A percentile compares a stretch with the other conserved stretches of the same genome.
These are phyloP conservation scores for Kickxella alabastrina DNA, from an alignment of 192 early-diverging fungal species.

Conservation along the genomic window DNA sequence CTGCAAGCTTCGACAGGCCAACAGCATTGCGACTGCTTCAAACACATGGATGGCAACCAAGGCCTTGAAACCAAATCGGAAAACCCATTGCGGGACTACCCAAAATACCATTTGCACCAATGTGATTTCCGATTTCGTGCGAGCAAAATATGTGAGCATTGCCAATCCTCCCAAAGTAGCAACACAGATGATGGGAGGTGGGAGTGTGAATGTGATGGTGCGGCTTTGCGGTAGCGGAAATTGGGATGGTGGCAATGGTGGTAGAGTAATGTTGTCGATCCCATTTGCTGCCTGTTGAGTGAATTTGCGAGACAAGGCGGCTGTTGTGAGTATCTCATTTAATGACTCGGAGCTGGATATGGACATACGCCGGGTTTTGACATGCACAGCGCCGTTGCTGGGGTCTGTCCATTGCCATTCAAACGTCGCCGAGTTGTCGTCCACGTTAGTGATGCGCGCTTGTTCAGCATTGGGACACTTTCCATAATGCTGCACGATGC, in stretches of 20 bases:
- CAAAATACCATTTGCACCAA: constrained; percentile 5
- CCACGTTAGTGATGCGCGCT: not conserved
- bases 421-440: not conserved
- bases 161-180: not conserved
- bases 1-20: constrained; percentile 1
- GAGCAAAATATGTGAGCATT: not conserved
- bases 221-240: not conserved
- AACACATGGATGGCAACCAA: constrained; percentile 1
- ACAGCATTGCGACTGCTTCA: not conserved
- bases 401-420: not conserved
- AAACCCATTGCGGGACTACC: constrained; percentile 1
- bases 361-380: not conserved
- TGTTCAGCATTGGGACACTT: not conserved
- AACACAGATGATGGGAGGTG: not conserved
- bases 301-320: no score
- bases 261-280: no score
- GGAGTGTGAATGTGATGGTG: constrained; percentile 2
- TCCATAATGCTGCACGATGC: constrained; percentile 1
- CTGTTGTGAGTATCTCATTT: no score
- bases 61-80: not conserved
- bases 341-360: not conserved
- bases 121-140: not conserved
- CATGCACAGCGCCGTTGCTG: not conserved
- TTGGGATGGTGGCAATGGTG: not conserved
- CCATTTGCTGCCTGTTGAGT: no score